Evolutionary conservation across 768 basidiomycete genomes (phyloP), one percentile per base, ranked within the genome.

Genomic region (Boletus edulis): DNA sequence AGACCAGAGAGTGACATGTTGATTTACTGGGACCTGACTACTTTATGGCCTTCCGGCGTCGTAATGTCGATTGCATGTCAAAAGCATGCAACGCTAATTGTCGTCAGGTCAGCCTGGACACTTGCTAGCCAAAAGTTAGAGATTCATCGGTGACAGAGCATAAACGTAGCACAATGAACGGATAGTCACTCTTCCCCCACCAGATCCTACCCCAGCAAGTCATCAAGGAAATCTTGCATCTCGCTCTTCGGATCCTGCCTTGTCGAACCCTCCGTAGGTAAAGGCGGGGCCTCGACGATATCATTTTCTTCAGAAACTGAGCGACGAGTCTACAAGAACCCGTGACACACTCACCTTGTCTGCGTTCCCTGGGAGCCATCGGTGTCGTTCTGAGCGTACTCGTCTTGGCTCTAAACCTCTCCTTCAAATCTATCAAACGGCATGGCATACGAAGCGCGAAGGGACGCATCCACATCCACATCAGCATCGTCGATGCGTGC

Each of bases 221-320:
- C 86, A 55, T 89, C 87, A 29, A 89, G 69, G 62, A 87, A 90
- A 41, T 83, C 85, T 67, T 89, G 80, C 84, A 90, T 83, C 49
- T 83, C 77, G 37, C 71, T 73, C 60, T 81, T 82, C n/a, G 78
- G 73, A 45, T 67, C 46, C 67, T 77, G 73, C 66, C 73, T 72
- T 51, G 64, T 41, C 5, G 50, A 14, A 18, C 35, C 39, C 22
- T 75, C 75, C 0, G 70, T 69, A 0, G 82, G 83, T 11, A 86
- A 72, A 5, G 81, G 81, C 1, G 85, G 84, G 0, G 84, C 82
- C 49, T 81, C 81, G 15, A 75, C 53, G 32, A 67, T 49, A 4
- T 61, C 60, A 60, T 64, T 69, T 65, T 66, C 76, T 75, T 59
- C 52, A 49, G 5, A 52, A 17, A 8, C 40, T 60, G 15, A 59